Conservation (phyloP, 2,329 filamentous ascomycete genomes). For the Paraconiothyrium brasiliense region DNA sequence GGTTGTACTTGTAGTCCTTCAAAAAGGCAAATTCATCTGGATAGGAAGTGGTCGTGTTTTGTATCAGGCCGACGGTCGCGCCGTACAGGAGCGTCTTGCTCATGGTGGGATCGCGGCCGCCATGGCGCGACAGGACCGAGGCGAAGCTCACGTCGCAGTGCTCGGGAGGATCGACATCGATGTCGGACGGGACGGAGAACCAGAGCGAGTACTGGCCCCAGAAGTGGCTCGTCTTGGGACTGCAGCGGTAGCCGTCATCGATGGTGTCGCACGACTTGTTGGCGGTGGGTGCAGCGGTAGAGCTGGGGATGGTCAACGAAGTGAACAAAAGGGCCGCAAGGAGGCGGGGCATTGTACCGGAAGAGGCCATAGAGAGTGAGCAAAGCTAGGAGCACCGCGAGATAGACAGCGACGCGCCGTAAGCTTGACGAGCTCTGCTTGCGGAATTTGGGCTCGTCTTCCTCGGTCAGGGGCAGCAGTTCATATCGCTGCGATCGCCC, state of each 20-base stretch:
- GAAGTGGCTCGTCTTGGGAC: constrained; percentile 67
- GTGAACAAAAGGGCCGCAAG: constrained; percentile 13
- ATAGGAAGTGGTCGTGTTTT: constrained; percentile 65
- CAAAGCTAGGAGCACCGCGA: constrained; percentile 30
- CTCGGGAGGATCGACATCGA: constrained; percentile 67
- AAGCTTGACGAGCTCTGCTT: constrained; percentile 22
- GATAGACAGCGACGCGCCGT: constrained; percentile 22
- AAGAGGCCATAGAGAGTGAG: constrained; percentile 35
- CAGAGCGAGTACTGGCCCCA: constrained; percentile 93
- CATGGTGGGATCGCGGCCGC: constrained; percentile 80
- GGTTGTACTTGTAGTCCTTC: constrained; percentile 72
- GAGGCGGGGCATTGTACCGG: constrained; percentile 29
- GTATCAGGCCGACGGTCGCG: constrained; percentile 71
- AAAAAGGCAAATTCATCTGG: constrained; percentile 74
- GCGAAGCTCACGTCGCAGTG: constrained; percentile 82
- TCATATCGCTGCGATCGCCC: constrained; percentile 35
- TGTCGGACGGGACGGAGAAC: constrained; percentile 76
- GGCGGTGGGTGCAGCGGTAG: constrained; percentile 20
- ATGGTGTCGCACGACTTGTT: constrained; percentile 61
- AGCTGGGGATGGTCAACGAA: constrained; percentile 31
- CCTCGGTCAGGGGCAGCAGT: constrained; percentile 42
- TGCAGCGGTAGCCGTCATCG: constrained; percentile 70
- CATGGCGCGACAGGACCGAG: constrained; percentile 84
- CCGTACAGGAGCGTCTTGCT: constrained; percentile 73
- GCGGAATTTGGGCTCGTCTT: constrained; percentile 35